Percentiles rank a stretch among this genome's conserved stretches.
Conservation (phyloP, 2,329 filamentous ascomycete genomes). For the Epicoccum sorghinum region DNA sequence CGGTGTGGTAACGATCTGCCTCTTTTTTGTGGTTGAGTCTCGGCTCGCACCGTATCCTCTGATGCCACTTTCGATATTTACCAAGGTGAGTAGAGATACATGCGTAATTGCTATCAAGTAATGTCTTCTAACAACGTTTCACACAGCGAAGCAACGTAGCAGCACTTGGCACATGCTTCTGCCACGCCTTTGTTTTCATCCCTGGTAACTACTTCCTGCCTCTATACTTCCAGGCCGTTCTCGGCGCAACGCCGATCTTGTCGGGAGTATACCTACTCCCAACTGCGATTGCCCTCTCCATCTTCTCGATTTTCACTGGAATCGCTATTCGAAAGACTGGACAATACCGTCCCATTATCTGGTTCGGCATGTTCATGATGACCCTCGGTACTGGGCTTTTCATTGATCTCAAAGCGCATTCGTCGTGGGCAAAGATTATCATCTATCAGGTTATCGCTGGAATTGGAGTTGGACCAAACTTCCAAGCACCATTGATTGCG, state of each 20-base stretch:
- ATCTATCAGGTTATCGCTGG: slow-evolving; percentile 48
- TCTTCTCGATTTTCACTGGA: slow-evolving; percentile 65
- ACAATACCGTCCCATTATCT: slow-evolving; percentile 50
- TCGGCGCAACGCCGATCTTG: slow-evolving; percentile 70
- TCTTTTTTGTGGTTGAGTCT: slow-evolving; percentile 77
- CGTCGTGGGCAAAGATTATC: slow-evolving; percentile 49
- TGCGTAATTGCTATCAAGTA: too few species aligned
- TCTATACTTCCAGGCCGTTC: slow-evolving; percentile 81
- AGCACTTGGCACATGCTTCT: slow-evolving; percentile 69
- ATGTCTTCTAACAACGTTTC: too few species aligned
- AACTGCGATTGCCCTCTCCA: slow-evolving; percentile 69
- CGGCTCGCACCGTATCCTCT: slow-evolving; percentile 77
- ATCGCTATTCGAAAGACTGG: slow-evolving; percentile 57
- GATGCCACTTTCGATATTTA: slow-evolving; percentile 75
- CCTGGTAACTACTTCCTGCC: slow-evolving; percentile 80
- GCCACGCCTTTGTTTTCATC: slow-evolving; percentile 80
- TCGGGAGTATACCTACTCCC: slow-evolving; percentile 78
- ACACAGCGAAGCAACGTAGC: slow-evolving; percentile 63
- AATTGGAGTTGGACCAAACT: slow-evolving; percentile 66
- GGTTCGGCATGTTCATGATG: slow-evolving; percentile 46
- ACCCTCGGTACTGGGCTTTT: slow-evolving; percentile 48
- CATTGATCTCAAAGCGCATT: slow-evolving; percentile 41
- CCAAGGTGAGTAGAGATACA: slow-evolving; percentile 24
- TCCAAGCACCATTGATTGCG: slow-evolving; percentile 72
- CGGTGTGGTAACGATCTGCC: slow-evolving; percentile 64